Evolutionary conservation across 1,139 yeast species (phyloP).

Genomic region (Yamadazyma triangularis): DNA sequence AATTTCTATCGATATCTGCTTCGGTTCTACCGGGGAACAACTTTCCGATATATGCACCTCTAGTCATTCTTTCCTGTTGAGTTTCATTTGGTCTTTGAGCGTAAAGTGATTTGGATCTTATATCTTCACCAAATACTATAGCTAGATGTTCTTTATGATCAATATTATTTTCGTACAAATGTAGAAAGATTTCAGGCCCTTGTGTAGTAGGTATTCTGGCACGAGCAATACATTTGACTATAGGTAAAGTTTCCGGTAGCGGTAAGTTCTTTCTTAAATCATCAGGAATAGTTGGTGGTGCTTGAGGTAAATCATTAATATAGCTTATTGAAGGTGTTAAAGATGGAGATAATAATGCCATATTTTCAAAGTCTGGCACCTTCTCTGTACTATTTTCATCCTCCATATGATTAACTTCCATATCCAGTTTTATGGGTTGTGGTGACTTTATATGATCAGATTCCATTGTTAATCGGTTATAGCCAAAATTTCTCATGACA

Average conservation of each 20-base stretch:
- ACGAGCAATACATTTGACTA: conserved; percentile 83
- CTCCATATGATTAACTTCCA: no score
- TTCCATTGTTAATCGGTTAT: neutral
- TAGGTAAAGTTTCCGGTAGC: conserved; percentile 43
- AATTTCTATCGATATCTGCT: conserved; percentile 58
- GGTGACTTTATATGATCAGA: neutral
- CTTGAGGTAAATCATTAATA: conserved; percentile 10
- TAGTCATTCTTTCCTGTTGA: conserved; percentile 89
- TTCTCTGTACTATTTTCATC: neutral
- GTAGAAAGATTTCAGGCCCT: conserved; percentile 90
- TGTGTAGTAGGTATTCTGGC: conserved; percentile 93
- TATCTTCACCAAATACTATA: conserved; percentile 91
- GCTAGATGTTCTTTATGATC: conserved; percentile 96
- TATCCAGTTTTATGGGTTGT: neutral
- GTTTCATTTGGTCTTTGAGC: conserved; percentile 62
- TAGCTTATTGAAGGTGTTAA: conserved; percentile 22
- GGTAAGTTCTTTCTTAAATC: conserved; percentile 20
- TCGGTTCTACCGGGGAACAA: conserved; percentile 76
- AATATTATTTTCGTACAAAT: conserved; percentile 76
- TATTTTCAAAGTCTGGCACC: conserved; percentile 15
- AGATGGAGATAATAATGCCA: conserved; percentile 36
- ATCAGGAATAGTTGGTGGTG: conserved; percentile 18
- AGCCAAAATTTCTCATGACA: neutral
- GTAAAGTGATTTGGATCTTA: conserved; percentile 73
- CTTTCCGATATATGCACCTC: conserved; percentile 94